These are phyloP conservation scores for Lentinula detonsa DNA, from an alignment of 768 basidiomycete species.

Conservation along the genomic window DNA sequence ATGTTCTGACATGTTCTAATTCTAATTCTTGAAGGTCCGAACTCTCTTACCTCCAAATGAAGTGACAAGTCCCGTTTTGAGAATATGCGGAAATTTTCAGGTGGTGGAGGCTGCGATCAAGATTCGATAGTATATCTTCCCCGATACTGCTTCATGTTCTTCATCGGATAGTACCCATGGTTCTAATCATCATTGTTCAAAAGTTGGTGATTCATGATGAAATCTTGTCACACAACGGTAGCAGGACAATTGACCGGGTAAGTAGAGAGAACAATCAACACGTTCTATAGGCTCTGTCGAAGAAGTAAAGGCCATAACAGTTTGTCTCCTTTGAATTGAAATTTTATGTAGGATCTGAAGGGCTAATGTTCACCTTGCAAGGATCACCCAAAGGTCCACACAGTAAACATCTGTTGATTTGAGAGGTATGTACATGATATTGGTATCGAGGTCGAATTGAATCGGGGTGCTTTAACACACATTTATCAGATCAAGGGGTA, in stretches of 20 bases:
- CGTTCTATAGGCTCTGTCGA: too few relatives aligned
- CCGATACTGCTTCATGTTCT: not conserved
- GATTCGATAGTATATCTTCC: not conserved
- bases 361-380: too few relatives aligned
- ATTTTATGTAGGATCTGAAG: too few relatives aligned
- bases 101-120: constrained; percentile 15
- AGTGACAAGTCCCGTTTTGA: constrained; percentile 26
- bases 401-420: not conserved
- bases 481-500: not conserved
- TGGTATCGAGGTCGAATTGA: not conserved
- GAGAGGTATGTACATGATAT: not conserved
- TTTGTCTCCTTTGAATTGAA: too few relatives aligned
- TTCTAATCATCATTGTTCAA: not conserved
- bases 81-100: constrained; percentile 7
- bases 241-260: too few relatives aligned
- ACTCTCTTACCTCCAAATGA: constrained; percentile 20
- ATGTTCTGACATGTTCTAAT: too few relatives aligned
- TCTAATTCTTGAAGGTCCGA: constrained; percentile 18
- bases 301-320: too few relatives aligned
- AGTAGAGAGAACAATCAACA: too few relatives aligned
- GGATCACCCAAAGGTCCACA: too few relatives aligned
- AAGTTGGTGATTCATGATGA: too few relatives aligned
- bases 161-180: not conserved
- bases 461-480: not conserved
- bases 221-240: too few relatives aligned